Percentiles rank a stretch among this genome's conserved stretches.
These are phyloP conservation scores for Dissophora globulifera DNA, from an alignment of 192 early-diverging fungal species.

Conservation along the genomic window DNA sequence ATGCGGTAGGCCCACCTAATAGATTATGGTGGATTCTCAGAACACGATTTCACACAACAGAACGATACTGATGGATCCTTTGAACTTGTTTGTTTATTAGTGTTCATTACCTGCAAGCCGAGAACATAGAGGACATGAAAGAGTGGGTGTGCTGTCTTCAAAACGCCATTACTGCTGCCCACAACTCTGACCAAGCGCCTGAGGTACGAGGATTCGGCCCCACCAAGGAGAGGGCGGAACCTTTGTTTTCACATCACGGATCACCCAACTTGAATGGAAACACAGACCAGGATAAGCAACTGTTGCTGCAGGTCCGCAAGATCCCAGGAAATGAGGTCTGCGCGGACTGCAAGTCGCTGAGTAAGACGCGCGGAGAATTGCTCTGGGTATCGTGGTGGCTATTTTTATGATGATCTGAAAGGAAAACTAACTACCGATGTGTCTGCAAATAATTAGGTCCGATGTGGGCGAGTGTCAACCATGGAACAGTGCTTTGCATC, in stretches of 20 bases:
- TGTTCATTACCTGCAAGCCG: conserved; percentile 79
- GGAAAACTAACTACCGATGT: too few species aligned
- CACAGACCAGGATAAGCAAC: conserved; percentile 54
- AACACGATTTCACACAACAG: too few species aligned
- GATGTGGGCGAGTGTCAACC: conserved; percentile 88
- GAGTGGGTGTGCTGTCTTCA: conserved; percentile 81
- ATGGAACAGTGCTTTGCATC: conserved; percentile 86
- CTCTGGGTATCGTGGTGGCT: too few species aligned
- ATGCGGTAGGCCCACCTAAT: conserved; percentile 58
- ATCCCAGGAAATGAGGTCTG: conserved; percentile 66
- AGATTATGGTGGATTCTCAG: background rate
- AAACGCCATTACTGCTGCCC: conserved; percentile 64
- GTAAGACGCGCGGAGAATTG: conserved; percentile 20
- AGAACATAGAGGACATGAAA: conserved; percentile 71
- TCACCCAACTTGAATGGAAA: conserved; percentile 52
- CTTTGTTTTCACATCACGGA: conserved; percentile 30
- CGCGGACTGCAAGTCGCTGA: conserved; percentile 63
- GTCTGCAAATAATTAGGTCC: conserved; percentile 57
- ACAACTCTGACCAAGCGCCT: conserved; percentile 62
- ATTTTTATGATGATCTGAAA: too few species aligned
- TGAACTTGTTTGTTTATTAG: too few species aligned
- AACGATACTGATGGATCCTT: too few species aligned
- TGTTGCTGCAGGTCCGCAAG: conserved; percentile 54
- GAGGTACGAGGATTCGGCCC: conserved; percentile 45
- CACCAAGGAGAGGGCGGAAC: conserved; percentile 25